Conservation (phyloP, 495 filamentous ascomycete genomes). For the Hypoxylon lienhwacheense region DNA sequence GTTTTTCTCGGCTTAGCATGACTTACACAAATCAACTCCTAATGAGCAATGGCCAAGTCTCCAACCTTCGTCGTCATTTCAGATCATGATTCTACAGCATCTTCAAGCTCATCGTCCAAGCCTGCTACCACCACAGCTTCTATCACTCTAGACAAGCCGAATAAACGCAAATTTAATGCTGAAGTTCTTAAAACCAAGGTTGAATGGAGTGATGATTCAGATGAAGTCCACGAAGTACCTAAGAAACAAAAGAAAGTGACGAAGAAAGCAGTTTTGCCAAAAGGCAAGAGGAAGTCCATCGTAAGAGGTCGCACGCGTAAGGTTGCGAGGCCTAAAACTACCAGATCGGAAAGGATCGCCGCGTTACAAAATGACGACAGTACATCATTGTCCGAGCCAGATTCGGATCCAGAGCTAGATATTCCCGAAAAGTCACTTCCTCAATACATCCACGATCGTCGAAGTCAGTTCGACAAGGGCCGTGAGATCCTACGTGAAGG, state of each 20-base stretch:
- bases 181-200: constrained; percentile 8
- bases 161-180: constrained; percentile 27
- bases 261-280: constrained; percentile 5
- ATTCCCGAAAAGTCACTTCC: constrained; percentile 38
- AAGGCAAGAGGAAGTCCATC: constrained; percentile 23
- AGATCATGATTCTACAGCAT: constrained; percentile 34
- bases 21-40: background rate
- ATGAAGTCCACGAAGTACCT: constrained; percentile 12
- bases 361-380: constrained; percentile 20
- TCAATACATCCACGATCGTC: constrained; percentile 53
- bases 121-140: background rate
- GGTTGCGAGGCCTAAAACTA: constrained; percentile 4
- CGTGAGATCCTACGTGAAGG: constrained; percentile 61
- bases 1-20: background rate
- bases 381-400: constrained; percentile 19
- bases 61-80: constrained; percentile 24
- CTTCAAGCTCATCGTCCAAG: constrained; percentile 20
- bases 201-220: constrained; percentile 33
- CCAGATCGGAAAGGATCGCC: constrained; percentile 3
- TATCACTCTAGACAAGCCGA: background rate
- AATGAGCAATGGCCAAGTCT: constrained; percentile 20
- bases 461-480: constrained; percentile 60
- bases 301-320: constrained; percentile 12
- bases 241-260: constrained; percentile 30
- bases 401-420: constrained; percentile 22